Percentiles rank a stretch among this genome's conserved stretches.
Conservation (phyloP, 768 basidiomycete genomes). For the Pleurotus eryngii region DNA sequence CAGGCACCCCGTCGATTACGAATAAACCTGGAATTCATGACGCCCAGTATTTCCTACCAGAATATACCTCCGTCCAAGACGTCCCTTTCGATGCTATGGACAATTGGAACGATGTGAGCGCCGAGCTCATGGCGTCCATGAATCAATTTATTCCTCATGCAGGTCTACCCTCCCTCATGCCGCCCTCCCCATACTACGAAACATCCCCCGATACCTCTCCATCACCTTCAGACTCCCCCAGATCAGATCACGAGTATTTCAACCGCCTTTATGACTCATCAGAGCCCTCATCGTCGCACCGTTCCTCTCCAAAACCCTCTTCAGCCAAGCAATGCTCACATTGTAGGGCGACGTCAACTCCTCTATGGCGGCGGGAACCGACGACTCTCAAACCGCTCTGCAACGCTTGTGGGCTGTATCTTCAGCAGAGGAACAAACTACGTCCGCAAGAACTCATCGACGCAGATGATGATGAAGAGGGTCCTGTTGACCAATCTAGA, state of each 20-base stretch:
- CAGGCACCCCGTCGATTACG: background rate
- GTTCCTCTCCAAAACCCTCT: background rate
- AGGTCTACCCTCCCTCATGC: background rate
- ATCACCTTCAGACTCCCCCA: constrained; percentile 1
- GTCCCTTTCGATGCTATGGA: constrained; percentile 1
- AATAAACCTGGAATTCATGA: background rate
- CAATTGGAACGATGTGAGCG: constrained; percentile 5
- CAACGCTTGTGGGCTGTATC: constrained; percentile 46
- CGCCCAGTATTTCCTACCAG: background rate
- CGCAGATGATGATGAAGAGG: constrained; percentile 40
- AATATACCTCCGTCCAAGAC: background rate
- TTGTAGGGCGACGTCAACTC: constrained; percentile 44
- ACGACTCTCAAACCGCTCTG: constrained; percentile 41
- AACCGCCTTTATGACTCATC: background rate
- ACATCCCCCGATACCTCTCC: constrained; percentile 2
- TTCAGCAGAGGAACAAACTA: constrained; percentile 43
- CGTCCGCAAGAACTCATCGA: constrained; percentile 49
- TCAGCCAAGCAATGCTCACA: constrained; percentile 39
- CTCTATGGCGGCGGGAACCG: constrained; percentile 47
- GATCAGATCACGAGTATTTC: constrained; percentile 4
- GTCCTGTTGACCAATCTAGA: constrained; percentile 35
- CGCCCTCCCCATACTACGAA: constrained; percentile 3
- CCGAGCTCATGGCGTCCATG: constrained; percentile 2
- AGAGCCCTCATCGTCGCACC: background rate
- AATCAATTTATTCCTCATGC: constrained; percentile 1